Evolutionary conservation across 192 early-diverging fungal genomes (phyloP), one percentile per base, ranked within the genome.

Genomic region (Umbelopsis sp.): DNA sequence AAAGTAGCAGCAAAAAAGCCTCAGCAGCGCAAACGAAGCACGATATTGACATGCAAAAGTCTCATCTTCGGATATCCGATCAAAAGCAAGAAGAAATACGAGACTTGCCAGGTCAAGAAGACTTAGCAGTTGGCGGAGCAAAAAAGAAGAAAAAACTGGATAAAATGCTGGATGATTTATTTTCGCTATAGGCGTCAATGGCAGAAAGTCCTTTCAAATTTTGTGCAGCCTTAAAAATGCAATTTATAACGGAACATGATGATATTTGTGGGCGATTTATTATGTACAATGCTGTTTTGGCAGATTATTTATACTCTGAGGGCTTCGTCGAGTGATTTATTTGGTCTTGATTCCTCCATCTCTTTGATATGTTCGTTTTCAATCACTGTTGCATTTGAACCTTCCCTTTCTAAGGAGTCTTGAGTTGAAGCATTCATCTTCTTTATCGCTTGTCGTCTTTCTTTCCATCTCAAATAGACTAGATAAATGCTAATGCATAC

Each of bases 401-500:
- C 55, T 5, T 61, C 10, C 9, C 30, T 25, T 3, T 61, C 66
- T 53, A 47, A 61, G 23, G 33, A 45, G n/a, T 23, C 46, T 21
- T 72, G 69, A 33, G 7, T 67, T 55, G 25, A 15, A 27, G 10
- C 68, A 16, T 13, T 46, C 27, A 35, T 65, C 68, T 45, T n/a
- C 49, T 23, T 30, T n/a, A 52, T 44, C 15, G 75, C 70, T 3
- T 27, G 30, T 46, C 53, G 52, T 41, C 48, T 49, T n/a, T 71
- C 70, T 66, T 74, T 79, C 66, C 70, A 50, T 67, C 86, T 83
- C 51, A 85, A 70, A 66, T 48, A 71, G 15, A 89, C 70, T 3
- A 96, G 66, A 21, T 71, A 71, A n/a, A 79, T 66, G 30, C 75
- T 78, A 46, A 94, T 37, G 13, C 71, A 74, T 0, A 87, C 68